phyloP scores from a whole-genome alignment of 2,329 filamentous ascomycete genomes.

The Trichoderma koningiopsis region DNA sequence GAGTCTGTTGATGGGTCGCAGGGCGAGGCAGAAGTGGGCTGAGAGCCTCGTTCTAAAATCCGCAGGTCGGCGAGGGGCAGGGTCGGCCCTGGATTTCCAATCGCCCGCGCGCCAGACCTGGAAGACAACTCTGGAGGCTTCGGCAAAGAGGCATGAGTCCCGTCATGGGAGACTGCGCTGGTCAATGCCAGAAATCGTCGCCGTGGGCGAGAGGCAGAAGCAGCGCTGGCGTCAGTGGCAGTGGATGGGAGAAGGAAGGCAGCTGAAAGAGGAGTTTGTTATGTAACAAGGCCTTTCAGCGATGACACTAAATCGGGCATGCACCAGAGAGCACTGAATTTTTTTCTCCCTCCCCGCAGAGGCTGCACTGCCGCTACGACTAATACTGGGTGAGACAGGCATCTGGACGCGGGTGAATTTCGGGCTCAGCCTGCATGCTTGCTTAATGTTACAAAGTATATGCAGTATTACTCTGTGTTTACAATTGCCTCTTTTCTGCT shows the following conservation, averaged over 20 bases:
- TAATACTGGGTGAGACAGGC: neutral
- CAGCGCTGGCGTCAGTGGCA: constrained; percentile 9
- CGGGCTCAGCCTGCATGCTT: constrained; percentile 23
- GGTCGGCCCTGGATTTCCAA: constrained; percentile 30
- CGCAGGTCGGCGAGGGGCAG: constrained; percentile 31
- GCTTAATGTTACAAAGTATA: neutral
- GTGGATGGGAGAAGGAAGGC: neutral
- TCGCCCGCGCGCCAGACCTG: constrained; percentile 34
- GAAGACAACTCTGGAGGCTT: constrained; percentile 37
- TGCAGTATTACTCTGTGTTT: neutral
- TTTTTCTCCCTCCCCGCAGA: constrained; percentile 23
- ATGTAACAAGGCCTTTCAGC: constrained; percentile 14
- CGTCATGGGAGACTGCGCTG: constrained; percentile 33
- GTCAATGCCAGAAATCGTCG: constrained; percentile 31
- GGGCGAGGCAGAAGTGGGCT: constrained; percentile 9
- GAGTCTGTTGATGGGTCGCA: constrained; percentile 21
- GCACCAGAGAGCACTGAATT: constrained; percentile 7
- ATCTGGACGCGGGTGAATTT: constrained; percentile 30
- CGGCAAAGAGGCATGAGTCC: constrained; percentile 39
- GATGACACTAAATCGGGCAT: constrained; percentile 24
- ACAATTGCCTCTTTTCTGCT: neutral
- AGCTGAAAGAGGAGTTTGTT: constrained; percentile 21
- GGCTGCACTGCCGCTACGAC: constrained; percentile 1
- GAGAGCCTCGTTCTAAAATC: constrained; percentile 25
- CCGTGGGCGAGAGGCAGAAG: constrained; percentile 25